These are phyloP conservation scores for Cryphonectria radicalis DNA, from an alignment of 2,329 filamentous ascomycete species.

Conservation along the genomic window DNA sequence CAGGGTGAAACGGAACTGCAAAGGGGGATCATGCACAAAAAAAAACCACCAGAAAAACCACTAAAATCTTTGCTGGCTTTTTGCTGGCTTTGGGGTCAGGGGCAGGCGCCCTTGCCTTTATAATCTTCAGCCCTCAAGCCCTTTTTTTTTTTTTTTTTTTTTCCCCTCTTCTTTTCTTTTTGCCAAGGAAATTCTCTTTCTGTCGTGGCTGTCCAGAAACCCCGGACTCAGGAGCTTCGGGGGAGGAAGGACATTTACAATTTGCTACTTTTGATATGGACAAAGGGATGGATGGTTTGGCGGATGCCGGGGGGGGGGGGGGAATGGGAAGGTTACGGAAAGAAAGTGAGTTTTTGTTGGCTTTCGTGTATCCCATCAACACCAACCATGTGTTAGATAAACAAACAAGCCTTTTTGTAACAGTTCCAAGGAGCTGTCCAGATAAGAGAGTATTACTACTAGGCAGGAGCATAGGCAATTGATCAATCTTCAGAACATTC, in stretches of 20 bases:
- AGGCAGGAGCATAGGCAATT: neutral
- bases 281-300: neutral
- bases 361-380: neutral
- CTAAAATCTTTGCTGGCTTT: constrained; percentile 3
- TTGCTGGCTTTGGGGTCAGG: neutral
- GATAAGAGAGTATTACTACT: neutral
- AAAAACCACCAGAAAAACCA: no score
- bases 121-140: neutral
- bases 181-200: neutral
- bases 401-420: constrained; percentile 8
- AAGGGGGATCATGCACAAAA: neutral
- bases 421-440: constrained; percentile 7
- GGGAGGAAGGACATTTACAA: neutral
- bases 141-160: neutral
- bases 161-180: neutral
- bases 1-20: constrained; percentile 28
- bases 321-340: no score
- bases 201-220: neutral
- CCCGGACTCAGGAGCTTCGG: neutral
- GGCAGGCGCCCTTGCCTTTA: neutral
- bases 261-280: constrained; percentile 1
- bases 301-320: neutral
- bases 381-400: neutral
- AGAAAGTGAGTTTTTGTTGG: neutral
- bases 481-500: constrained; percentile 4